Evolutionary conservation across 768 basidiomycete species (phyloP), one percentile per base, ranked within the genome.

Genomic region (Xerocomus brunneocitrinus): DNA sequence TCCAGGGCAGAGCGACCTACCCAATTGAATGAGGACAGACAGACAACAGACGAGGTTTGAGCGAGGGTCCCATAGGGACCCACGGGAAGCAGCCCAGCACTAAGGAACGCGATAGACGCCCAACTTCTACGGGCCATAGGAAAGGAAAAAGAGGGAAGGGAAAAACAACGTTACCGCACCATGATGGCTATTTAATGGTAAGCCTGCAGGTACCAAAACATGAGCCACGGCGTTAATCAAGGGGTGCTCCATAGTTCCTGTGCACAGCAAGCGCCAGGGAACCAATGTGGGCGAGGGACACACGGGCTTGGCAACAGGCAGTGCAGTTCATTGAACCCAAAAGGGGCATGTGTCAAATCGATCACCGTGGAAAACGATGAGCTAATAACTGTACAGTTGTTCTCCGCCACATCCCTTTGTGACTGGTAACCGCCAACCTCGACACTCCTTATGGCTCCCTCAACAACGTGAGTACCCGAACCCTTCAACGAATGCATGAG

Each of bases 381-480:
- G 54, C 58, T 64, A 73, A 62, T 60, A 27, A 59, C 68, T 73
- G 35, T 74, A 73, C 39, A 74, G 73, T 64, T 67, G 10, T 53
- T 60, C 75, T 74, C 75, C 76, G 74, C 76, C 55, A 54, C 54
- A 41, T 41, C 38, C 36, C 58, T 19, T 19, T 24, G 50, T 24
- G n/a, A 49, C 19, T 25, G 13, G 3, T 53, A 58, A 54, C 60
- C 51, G 63, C 64, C 58, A 62, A 64, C 71, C 64, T 72, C 75
- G 75, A 75, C 63, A 66, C 58, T 54, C 48, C 60, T 60, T 62
- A 80, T 80, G 79, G 73, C 75, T 53, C 73, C 75, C 65, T 75
- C 77, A 56, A 80, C 79, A 58, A 79, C 78, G 78, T 79, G 67
- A 69, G 78, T 77, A 44, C 58, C n/a, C 41, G 31, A 34, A 32